Percentiles rank a stretch among this genome's conserved stretches.
Conservation (phyloP, 2,329 filamentous ascomycete genomes). For the Nemania sp. region DNA sequence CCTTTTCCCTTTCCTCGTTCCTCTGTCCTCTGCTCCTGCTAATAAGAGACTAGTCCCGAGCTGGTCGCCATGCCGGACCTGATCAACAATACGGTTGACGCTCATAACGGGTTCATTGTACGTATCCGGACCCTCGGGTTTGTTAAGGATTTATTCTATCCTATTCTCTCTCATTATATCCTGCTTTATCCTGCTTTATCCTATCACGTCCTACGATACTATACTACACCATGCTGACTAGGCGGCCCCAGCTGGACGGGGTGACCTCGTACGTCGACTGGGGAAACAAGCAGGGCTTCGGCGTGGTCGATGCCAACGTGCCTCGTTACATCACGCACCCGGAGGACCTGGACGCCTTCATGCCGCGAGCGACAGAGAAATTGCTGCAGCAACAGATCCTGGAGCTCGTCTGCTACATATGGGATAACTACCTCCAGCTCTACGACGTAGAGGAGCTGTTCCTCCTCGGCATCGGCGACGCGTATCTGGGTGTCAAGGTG, state of each 20-base stretch:
- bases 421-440: slow-evolving; percentile 95
- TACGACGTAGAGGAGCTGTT: slow-evolving; percentile 76
- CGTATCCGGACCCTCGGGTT: slow-evolving; percentile 40
- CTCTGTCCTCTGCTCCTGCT: neutral
- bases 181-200: no score
- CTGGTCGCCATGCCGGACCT: slow-evolving; percentile 69
- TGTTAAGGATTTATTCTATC: neutral
- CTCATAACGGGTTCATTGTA: slow-evolving; percentile 89
- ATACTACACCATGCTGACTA: slow-evolving; percentile 26
- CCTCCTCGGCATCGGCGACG: slow-evolving; percentile 86
- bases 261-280: slow-evolving; percentile 82
- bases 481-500: slow-evolving; percentile 81
- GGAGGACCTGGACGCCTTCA: slow-evolving; percentile 58
- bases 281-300: slow-evolving; percentile 77
- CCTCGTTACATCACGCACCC: slow-evolving; percentile 74
- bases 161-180: no score
- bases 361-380: slow-evolving; percentile 50
- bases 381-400: slow-evolving; percentile 64
- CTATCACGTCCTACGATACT: no score
- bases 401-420: slow-evolving; percentile 82
- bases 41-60: slow-evolving; percentile 60
- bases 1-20: slow-evolving; percentile 17
- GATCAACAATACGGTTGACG: slow-evolving; percentile 73
- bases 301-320: slow-evolving; percentile 89
- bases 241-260: slow-evolving; percentile 70